Conservation (phyloP, 2,329 filamentous ascomycete genomes). For the Myriangium duriaei region DNA sequence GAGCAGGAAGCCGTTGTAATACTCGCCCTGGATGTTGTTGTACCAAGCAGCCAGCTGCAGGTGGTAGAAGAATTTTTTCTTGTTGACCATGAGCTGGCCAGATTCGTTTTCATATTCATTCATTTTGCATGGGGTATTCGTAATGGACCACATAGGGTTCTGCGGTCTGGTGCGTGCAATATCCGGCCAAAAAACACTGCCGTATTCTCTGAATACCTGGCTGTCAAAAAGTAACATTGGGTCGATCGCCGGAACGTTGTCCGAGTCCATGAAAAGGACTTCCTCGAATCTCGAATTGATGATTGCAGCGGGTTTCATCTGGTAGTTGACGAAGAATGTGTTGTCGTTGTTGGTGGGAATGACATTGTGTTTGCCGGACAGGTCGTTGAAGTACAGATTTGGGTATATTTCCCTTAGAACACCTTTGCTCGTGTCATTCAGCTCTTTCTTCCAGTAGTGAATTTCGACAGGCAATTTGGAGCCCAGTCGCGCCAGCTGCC, state of each 20-base stretch:
- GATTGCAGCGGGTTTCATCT: conserved; percentile 25
- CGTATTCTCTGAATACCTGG: conserved; percentile 18
- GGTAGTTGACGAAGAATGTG: conserved; percentile 17
- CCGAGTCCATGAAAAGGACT: conserved; percentile 24
- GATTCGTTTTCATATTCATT: conserved; percentile 26
- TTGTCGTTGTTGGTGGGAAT: conserved; percentile 14
- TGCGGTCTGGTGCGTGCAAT: conserved; percentile 23
- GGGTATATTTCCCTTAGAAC: conserved; percentile 14
- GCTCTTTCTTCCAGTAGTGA: conserved; percentile 21
- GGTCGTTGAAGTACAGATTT: conserved; percentile 20
- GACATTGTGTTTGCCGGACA: conserved; percentile 15
- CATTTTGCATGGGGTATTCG: conserved; percentile 24
- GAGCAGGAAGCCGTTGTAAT: conserved; percentile 22
- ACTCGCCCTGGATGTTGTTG: conserved; percentile 16
- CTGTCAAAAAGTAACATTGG: conserved; percentile 22
- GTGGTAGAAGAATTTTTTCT: conserved; percentile 26
- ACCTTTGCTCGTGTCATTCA: conserved; percentile 13
- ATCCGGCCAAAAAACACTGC: conserved; percentile 27
- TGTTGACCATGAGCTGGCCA: conserved; percentile 27
- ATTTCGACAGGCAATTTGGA: conserved; percentile 20
- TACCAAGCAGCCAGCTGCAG: conserved; percentile 26
- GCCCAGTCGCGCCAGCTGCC: conserved; percentile 13
- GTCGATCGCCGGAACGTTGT: conserved; percentile 24
- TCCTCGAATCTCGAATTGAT: conserved; percentile 27
- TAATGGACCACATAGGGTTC: conserved; percentile 24